phyloP scores from a whole-genome alignment of 805 yeast species.

The Spencermartinsiella europaea region DNA sequence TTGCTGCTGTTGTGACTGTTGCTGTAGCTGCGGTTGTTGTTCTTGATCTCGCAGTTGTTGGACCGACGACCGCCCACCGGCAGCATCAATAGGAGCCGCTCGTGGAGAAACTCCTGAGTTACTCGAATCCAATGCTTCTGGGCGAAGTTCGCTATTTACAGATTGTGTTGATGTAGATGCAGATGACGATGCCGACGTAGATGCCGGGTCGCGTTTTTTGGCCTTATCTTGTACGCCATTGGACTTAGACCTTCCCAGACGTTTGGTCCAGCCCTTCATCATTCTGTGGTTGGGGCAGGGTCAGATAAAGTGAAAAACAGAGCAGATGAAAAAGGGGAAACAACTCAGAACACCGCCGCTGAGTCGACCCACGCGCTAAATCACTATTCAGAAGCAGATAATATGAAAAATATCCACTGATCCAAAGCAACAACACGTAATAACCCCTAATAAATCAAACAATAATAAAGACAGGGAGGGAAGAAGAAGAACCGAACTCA shows the following conservation, averaged over 20 bases:
- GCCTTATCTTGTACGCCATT: background rate
- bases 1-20: background rate
- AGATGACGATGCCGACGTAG: background rate
- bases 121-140: background rate
- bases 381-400: too few species aligned
- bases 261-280: constrained; percentile 38
- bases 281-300: constrained; percentile 20
- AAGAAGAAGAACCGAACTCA: too few species aligned
- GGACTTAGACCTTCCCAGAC: constrained; percentile 21
- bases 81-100: background rate
- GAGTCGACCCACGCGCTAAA: too few species aligned
- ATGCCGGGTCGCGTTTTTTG: background rate
- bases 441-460: too few species aligned
- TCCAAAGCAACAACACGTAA: too few species aligned
- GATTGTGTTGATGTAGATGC: background rate
- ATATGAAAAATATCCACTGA: too few species aligned
- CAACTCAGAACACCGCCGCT: too few species aligned
- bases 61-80: too few species aligned
- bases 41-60: background rate
- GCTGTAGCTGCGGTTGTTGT: background rate
- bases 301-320: too few species aligned
- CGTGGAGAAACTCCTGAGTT: background rate
- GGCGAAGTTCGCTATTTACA: background rate
- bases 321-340: too few species aligned
- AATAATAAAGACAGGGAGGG: too few species aligned